Percentiles rank a stretch among this genome's conserved stretches.
phyloP scores from a whole-genome alignment of 2,329 filamentous ascomycete genomes.

The Trematosphaeria pertusa region DNA sequence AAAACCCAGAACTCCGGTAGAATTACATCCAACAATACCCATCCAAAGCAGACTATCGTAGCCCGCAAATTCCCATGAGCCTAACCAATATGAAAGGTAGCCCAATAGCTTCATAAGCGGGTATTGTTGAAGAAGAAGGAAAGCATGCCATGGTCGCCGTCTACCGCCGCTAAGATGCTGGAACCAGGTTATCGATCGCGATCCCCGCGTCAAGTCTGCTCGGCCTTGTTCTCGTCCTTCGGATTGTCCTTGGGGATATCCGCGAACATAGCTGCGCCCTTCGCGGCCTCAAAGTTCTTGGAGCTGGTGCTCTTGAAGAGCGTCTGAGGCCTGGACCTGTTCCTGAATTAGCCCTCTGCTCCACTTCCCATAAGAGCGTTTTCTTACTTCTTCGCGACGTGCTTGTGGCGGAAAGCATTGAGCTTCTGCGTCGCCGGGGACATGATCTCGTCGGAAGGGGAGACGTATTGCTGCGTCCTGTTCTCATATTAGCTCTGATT shows the following conservation, averaged over 20 bases:
- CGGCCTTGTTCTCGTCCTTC: slow-evolving; percentile 14
- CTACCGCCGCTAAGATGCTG: background rate
- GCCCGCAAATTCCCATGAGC: no score
- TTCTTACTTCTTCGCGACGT: slow-evolving; percentile 72
- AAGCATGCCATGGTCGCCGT: background rate
- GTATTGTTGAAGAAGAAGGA: slow-evolving; percentile 8
- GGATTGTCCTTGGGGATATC: slow-evolving; percentile 41
- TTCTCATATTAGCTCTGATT: slow-evolving; percentile 23
- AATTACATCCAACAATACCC: background rate
- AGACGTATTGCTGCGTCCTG: slow-evolving; percentile 70
- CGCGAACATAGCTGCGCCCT: slow-evolving; percentile 44
- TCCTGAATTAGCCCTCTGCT: slow-evolving; percentile 16
- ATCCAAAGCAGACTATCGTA: no score
- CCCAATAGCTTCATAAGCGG: no score
- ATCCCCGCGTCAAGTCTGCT: background rate
- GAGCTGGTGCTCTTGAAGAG: slow-evolving; percentile 51
- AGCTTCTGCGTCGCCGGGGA: slow-evolving; percentile 86
- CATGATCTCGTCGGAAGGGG: slow-evolving; percentile 88
- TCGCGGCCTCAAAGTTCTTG: slow-evolving; percentile 48
- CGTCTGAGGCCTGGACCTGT: slow-evolving; percentile 48
- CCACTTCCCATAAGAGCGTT: background rate
- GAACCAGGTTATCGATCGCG: no score
- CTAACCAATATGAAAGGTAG: no score
- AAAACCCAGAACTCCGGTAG: slow-evolving; percentile 6
- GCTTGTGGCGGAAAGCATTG: slow-evolving; percentile 79